Evolutionary conservation across 177 flowering plant genomes (phyloP).

Genomic region (Vitis hybrid): DNA sequence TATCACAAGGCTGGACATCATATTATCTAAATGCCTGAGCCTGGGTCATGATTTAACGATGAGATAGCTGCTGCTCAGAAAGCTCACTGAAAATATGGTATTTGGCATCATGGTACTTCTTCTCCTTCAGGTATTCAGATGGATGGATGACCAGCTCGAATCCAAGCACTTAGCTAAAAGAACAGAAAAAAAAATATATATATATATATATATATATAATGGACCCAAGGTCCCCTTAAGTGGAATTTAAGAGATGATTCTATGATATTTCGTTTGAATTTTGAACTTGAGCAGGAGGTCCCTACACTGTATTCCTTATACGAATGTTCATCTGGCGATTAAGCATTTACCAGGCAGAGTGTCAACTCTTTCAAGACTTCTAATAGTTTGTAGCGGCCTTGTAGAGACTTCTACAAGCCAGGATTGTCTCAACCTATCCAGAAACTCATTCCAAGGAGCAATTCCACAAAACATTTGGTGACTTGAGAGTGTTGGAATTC

Average conservation of each 20-base stretch:
- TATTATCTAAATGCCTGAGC: slow-evolving; percentile 52
- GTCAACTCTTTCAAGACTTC: neutral
- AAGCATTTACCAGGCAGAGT: neutral
- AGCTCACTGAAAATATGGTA: slow-evolving; percentile 71
- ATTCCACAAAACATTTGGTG: too few relatives aligned
- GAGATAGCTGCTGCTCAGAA: slow-evolving; percentile 74
- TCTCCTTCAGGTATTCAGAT: slow-evolving; percentile 71
- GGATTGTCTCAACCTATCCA: neutral
- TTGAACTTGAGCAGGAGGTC: too few relatives aligned
- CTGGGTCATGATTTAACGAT: slow-evolving; percentile 64
- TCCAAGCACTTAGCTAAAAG: neutral
- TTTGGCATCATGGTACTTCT: slow-evolving; percentile 89
- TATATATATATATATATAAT: too few relatives aligned
- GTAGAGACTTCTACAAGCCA: neutral
- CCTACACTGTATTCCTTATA: too few relatives aligned
- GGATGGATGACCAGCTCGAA: slow-evolving; percentile 72
- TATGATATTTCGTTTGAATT: too few relatives aligned
- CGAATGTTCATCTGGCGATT: neutral
- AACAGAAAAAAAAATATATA: neutral
- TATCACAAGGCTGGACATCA: too few relatives aligned
- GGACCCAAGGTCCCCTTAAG: neutral
- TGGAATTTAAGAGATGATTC: too few relatives aligned
- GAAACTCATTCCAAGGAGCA: too few relatives aligned
- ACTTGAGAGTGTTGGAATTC: too few relatives aligned
- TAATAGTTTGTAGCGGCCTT: too few relatives aligned